A percentile compares a stretch with the other conserved stretches of the same genome.
Conservation (phyloP, 176 grass and related monocot species). For the Rhipidocladum racemiflorum region DNA sequence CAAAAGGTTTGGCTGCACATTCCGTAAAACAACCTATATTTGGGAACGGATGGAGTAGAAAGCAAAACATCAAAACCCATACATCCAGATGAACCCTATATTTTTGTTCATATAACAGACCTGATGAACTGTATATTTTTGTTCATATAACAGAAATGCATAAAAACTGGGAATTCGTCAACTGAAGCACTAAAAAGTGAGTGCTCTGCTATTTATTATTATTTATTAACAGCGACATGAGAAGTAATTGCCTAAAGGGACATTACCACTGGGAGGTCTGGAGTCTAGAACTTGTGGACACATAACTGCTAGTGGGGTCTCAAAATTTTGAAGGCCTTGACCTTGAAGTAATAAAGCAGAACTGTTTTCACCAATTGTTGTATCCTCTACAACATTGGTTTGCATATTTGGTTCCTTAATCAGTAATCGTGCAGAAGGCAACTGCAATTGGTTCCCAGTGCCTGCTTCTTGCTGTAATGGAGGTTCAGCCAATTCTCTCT, state of each 20-base stretch:
- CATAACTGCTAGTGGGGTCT: conserved; percentile 16
- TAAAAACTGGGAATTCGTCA: background rate
- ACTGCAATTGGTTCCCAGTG: background rate
- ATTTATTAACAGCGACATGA: background rate
- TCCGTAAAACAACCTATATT: background rate
- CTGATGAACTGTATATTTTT: background rate
- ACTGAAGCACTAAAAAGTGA: background rate
- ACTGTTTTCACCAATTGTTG: background rate
- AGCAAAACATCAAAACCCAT: background rate
- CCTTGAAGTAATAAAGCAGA: background rate
- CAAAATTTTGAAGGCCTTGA: conserved; percentile 7
- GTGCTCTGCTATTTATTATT: background rate
- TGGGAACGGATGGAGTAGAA: background rate
- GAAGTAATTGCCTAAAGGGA: background rate
- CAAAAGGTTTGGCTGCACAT: background rate
- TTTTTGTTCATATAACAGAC: background rate
- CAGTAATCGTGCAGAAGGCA: background rate
- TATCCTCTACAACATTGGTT: background rate
- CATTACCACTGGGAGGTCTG: conserved; percentile 24
- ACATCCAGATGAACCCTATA: background rate
- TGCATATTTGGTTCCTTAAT: conserved; percentile 8
- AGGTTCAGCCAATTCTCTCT: background rate
- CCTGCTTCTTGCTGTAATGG: background rate
- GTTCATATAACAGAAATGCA: background rate
- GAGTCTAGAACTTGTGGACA: background rate